Percentiles rank a stretch among this genome's conserved stretches.
Evolutionary conservation across 1,284 basidiomycete genomes (phyloP).

Genomic region (Bondarzewia mesenterica): DNA sequence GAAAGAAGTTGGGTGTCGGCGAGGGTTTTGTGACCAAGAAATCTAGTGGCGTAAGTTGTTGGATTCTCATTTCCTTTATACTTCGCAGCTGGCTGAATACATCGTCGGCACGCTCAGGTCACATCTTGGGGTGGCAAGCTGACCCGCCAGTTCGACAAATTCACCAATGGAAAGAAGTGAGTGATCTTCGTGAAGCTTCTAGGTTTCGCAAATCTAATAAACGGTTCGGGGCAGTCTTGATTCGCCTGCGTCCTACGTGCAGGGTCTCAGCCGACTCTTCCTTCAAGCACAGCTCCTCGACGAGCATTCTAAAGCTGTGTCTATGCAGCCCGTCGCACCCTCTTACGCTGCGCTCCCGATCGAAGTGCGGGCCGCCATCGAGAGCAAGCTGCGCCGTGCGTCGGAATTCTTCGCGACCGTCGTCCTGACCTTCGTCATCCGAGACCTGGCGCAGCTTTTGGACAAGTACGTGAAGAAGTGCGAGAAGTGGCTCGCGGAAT

Average conservation of each 20-base stretch:
- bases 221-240: slow-evolving; percentile 57
- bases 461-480: slow-evolving; percentile 91
- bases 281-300: slow-evolving; percentile 74
- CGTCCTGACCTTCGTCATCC: slow-evolving; percentile 86
- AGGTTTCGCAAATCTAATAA: slow-evolving; percentile 12
- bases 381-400: slow-evolving; percentile 67
- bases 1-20: slow-evolving; percentile 85
- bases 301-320: slow-evolving; percentile 75
- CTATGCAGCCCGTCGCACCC: slow-evolving; percentile 53
- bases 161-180: slow-evolving; percentile 87
- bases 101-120: slow-evolving; percentile 27
- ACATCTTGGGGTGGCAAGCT: slow-evolving; percentile 77
- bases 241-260: slow-evolving; percentile 81
- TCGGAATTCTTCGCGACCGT: slow-evolving; percentile 91
- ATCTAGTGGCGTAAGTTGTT: slow-evolving; percentile 47
- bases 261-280: slow-evolving; percentile 73
- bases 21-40: slow-evolving; percentile 81
- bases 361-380: slow-evolving; percentile 58
- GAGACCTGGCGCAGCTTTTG: slow-evolving; percentile 74
- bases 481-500: slow-evolving; percentile 82
- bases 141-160: slow-evolving; percentile 79
- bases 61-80: too few species aligned
- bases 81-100: not conserved
- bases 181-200: slow-evolving; percentile 22
- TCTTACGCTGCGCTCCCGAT: slow-evolving; percentile 64